Base-by-base conservation (phyloP, 1,284 basidiomycete species). In the Cryptococcus depauperatus region DNA sequence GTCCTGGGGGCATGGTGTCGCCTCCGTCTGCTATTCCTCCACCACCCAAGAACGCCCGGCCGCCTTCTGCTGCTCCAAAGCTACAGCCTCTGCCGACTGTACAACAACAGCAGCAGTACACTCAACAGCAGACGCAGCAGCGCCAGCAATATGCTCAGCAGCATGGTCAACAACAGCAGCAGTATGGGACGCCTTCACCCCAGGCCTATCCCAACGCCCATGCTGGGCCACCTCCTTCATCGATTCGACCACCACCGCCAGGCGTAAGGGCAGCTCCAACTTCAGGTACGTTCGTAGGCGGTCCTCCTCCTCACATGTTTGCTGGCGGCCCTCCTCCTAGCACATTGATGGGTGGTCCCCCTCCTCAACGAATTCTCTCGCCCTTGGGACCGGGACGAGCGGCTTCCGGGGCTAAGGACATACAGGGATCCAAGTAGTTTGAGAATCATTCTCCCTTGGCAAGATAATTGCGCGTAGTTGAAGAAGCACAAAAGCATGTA, bases 221-320 rank as follows among this genome's bases (percentile, higher is more conserved):
- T 11, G 61, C 64, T 33, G 75, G 74, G 37, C 73, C 76, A 37
- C 72, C 68, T 2, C 62, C 70, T 28, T 74, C 73, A 18, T 29
- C 30, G 64, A 73, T 19, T 75, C 75, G 73, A 26, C 71, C 70
- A n/a, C 73, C 73, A 34, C 73, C 75, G 4, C 68, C 69, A 25
- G 66, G 68, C 14, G 71, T 71, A 23, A 55, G 66, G 46, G 46
- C 35, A 8, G 50, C 47, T 37, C 50, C 52, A 32, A 47, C 53
- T 18, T 47, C 51, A 8, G 49, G 51, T 18, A 44, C 38, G 10
- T 43, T 56, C 35, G 62, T 47, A 8, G 61, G 61, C 22, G 58
- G 58, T 19, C 56, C 58, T 22, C 58, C 58, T n/a, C n/a, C n/a
- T n/a, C n/a, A n/a, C n/a, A n/a, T n/a, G n/a, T n/a, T n/a, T n/a